These are phyloP conservation scores for Fusarium newnesense DNA, from an alignment of 2,329 filamentous ascomycete genomes.

Conservation along the genomic window DNA sequence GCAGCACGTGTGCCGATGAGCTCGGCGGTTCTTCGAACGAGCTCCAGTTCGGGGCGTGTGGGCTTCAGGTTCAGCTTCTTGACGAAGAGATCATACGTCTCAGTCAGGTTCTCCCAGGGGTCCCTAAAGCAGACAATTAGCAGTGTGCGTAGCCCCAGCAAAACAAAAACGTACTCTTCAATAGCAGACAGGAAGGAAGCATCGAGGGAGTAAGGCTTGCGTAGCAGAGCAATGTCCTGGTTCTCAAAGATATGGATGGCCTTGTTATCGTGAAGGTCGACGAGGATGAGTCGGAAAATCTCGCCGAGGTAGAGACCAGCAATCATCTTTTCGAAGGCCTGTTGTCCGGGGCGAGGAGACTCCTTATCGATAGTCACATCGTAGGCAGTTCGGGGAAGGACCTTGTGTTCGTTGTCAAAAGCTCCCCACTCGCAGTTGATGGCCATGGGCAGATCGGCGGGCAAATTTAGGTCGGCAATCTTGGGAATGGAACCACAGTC, in stretches of 20 bases:
- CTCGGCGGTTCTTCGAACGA: conserved; percentile 89
- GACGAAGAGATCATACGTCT: conserved; percentile 85
- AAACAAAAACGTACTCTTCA: conserved; percentile 74
- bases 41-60: conserved; percentile 83
- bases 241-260: conserved; percentile 81
- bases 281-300: conserved; percentile 87
- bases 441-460: conserved; percentile 84
- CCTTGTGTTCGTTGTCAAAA: conserved; percentile 92
- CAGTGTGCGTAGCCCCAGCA: neutral
- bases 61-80: conserved; percentile 77
- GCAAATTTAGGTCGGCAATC: conserved; percentile 89
- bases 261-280: conserved; percentile 85
- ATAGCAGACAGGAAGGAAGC: conserved; percentile 93
- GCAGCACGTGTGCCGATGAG: conserved; percentile 95
- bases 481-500: conserved; percentile 91
- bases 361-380: conserved; percentile 90
- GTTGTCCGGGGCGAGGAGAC: conserved; percentile 91
- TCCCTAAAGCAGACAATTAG: conserved; percentile 65
- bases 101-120: conserved; percentile 92
- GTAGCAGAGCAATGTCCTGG: conserved; percentile 83
- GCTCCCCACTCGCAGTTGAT: conserved; percentile 99
- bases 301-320: conserved; percentile 94
- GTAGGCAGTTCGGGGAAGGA: conserved; percentile 86
- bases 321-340: conserved; percentile 98
- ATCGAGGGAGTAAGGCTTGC: conserved; percentile 89